These are phyloP conservation scores for Apiospora rasikravindrae DNA, from an alignment of 2,329 filamentous ascomycete species.

Conservation along the genomic window DNA sequence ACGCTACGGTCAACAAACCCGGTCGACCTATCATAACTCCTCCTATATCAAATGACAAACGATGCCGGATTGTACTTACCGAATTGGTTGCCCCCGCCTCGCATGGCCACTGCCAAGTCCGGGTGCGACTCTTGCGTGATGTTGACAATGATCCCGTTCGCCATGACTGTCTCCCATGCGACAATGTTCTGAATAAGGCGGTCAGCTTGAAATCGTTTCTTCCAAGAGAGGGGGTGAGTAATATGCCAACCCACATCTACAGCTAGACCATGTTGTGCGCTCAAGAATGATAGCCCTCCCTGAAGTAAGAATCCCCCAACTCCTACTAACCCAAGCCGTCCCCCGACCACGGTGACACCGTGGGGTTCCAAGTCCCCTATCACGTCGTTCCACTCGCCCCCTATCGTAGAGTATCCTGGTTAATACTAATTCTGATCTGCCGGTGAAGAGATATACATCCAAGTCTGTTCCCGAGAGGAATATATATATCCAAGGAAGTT, in stretches of 20 bases:
- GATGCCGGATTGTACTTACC: not conserved
- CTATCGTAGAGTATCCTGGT: not conserved
- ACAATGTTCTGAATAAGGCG: not conserved
- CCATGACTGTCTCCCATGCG: not conserved
- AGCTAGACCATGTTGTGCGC: slow-evolving; percentile 6
- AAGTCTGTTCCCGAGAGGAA: not conserved
- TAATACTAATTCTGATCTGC: not conserved
- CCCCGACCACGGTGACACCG: not conserved
- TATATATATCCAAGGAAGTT: not conserved
- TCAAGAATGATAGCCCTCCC: slow-evolving; percentile 7
- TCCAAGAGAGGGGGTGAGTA: not conserved
- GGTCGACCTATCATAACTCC: not conserved
- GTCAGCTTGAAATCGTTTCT: not conserved
- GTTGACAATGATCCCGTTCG: slow-evolving; percentile 7
- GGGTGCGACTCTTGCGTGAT: not conserved
- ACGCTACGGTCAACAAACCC: not conserved
- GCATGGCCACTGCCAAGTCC: slow-evolving; percentile 1
- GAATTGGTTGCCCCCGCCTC: not conserved
- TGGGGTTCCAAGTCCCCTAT: not conserved
- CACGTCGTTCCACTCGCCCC: slow-evolving; percentile 8
- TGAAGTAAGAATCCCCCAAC: slow-evolving; percentile 7
- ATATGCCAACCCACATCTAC: not conserved
- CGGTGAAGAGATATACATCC: not conserved
- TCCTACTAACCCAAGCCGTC: slow-evolving; percentile 4
- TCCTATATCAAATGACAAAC: not conserved